phyloP scores from a whole-genome alignment of 352 stramenopile species.

The Pythium monospermum region DNA sequence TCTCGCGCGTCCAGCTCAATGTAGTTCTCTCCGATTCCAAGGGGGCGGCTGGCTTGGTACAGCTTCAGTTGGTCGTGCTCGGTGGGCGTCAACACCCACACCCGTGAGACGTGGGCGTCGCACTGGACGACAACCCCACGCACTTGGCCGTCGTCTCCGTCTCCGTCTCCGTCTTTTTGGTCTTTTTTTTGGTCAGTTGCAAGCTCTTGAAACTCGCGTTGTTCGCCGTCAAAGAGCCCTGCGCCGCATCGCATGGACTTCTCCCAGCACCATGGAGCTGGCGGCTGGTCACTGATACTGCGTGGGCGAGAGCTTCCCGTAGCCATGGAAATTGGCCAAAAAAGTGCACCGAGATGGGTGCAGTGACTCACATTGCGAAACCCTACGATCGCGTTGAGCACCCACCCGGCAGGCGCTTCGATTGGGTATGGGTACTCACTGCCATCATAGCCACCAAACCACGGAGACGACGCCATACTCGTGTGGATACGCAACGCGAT shows the following conservation, averaged over 20 bases:
- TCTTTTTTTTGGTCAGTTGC: too few species aligned
- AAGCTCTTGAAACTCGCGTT: conserved; percentile 11
- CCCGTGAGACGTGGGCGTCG: conserved; percentile 14
- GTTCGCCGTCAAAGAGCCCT: conserved; percentile 10
- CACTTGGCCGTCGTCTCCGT: neutral
- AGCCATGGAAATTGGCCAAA: conserved; percentile 12
- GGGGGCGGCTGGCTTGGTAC: neutral
- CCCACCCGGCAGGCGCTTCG: conserved; percentile 1
- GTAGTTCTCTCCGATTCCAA: conserved; percentile 10
- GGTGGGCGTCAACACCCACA: conserved; percentile 10
- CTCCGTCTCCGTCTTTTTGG: too few species aligned
- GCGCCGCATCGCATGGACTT: conserved; percentile 1
- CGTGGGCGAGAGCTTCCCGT: too few species aligned
- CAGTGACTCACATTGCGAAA: neutral
- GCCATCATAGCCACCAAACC: conserved; percentile 5
- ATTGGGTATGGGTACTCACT: neutral
- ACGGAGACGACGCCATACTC: neutral
- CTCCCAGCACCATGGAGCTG: neutral
- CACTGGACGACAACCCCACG: conserved; percentile 17
- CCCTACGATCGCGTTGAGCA: conserved; percentile 16
- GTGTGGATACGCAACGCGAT: conserved; percentile 12
- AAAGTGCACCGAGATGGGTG: conserved; percentile 4
- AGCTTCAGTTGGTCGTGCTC: conserved; percentile 4
- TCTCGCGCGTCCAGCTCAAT: conserved; percentile 4
- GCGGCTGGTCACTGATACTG: neutral